Conservation (phyloP, 2,329 filamentous ascomycete species). For the Exophiala alcalophila region DNA sequence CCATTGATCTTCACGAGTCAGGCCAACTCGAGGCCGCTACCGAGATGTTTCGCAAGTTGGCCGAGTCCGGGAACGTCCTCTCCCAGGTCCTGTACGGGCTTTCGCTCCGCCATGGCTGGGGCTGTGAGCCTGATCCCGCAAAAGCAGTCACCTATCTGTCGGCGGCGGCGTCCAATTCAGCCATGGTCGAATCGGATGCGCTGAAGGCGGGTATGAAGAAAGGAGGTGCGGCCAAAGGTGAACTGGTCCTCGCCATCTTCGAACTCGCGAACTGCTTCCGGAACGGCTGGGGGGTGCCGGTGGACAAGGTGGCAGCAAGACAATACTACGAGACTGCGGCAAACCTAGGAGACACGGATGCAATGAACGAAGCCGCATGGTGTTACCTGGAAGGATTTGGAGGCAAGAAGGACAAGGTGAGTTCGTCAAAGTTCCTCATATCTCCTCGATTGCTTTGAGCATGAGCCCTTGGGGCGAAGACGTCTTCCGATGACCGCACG, state of each 20-base stretch:
- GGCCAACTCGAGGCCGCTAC: conserved; percentile 78
- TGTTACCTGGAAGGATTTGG: conserved; percentile 97
- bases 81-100: conserved; percentile 96
- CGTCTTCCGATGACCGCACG: background rate
- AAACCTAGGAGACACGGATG: conserved; percentile 92
- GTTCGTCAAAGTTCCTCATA: conserved; percentile 34
- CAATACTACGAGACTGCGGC: conserved; percentile 98
- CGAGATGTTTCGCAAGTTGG: conserved; percentile 77
- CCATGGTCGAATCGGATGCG: conserved; percentile 79
- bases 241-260: conserved; percentile 93
- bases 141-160: conserved; percentile 81
- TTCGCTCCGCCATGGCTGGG: conserved; percentile 79
- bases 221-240: conserved; percentile 90
- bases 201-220: conserved; percentile 85
- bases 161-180: conserved; percentile 84
- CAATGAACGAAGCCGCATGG: conserved; percentile 92
- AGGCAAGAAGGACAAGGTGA: conserved; percentile 96
- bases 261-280: conserved; percentile 77
- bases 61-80: conserved; percentile 83
- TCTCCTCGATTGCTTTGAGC: background rate
- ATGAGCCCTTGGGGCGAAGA: background rate
- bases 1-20: conserved; percentile 87
- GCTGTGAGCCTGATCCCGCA: conserved; percentile 68
- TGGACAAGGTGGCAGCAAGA: conserved; percentile 78
- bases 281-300: conserved; percentile 86